These are phyloP conservation scores for Diaporthe humulicola DNA, from an alignment of 2,329 filamentous ascomycete genomes.

Conservation along the genomic window DNA sequence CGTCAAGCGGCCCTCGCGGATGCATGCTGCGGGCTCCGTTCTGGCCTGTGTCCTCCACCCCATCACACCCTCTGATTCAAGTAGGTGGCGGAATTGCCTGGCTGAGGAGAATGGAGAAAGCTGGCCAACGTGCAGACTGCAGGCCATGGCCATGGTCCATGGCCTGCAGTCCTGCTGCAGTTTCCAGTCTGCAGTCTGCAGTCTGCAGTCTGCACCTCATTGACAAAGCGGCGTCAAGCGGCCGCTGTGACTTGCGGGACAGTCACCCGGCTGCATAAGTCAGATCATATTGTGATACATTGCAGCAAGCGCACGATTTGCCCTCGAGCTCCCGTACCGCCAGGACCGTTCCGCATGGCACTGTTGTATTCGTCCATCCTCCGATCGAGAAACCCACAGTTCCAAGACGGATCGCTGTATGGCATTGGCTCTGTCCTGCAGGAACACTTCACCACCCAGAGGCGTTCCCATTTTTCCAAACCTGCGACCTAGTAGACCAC, in stretches of 20 bases:
- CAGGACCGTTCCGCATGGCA: conserved; percentile 27
- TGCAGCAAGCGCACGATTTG: not conserved
- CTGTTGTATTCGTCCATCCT: conserved; percentile 3
- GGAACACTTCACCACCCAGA: conserved; percentile 4
- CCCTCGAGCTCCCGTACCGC: conserved; percentile 13
- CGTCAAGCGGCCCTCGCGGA: conserved; percentile 22
- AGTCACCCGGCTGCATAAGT: conserved; percentile 13
- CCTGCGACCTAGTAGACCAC: not conserved
- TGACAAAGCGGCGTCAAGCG: conserved; percentile 16
- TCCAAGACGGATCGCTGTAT: conserved; percentile 9
- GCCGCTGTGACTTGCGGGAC: not conserved
- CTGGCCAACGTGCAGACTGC: not conserved
- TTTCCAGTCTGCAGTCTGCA: not conserved
- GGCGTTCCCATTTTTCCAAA: not conserved
- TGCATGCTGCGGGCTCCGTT: conserved; percentile 21
- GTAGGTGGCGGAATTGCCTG: not conserved
- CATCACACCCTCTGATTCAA: conserved; percentile 28
- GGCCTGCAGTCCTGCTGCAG: too few species aligned
- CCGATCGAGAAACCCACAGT: conserved; percentile 15
- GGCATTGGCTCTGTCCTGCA: conserved; percentile 8
- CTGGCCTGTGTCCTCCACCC: conserved; percentile 10
- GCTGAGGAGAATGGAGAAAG: not conserved
- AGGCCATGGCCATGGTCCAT: too few species aligned
- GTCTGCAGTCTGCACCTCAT: conserved; percentile 6
- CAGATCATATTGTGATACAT: conserved; percentile 25